Conservation (phyloP, 2,329 filamentous ascomycete genomes). For the Scedosporium boydii region DNA sequence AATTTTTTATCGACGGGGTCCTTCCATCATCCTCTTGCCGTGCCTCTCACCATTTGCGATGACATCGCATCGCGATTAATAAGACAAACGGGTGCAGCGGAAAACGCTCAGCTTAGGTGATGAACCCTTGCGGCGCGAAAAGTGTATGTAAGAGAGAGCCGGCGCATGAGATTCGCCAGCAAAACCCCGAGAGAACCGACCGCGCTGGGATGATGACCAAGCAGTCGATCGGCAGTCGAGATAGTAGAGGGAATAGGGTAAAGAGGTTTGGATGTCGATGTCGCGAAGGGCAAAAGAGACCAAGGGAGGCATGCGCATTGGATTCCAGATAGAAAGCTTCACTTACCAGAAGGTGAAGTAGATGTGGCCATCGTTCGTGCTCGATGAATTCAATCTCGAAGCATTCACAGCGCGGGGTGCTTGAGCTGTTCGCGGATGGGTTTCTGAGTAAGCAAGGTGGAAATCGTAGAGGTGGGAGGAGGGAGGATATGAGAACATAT, state of each 20-base stretch:
- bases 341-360: slow-evolving; percentile 4
- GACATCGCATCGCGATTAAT: slow-evolving; percentile 5
- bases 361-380: slow-evolving; percentile 6
- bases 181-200: background rate
- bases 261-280: background rate
- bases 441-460: slow-evolving; percentile 7
- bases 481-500: slow-evolving; percentile 6
- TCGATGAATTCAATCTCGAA: slow-evolving; percentile 7
- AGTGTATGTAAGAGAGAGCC: background rate
- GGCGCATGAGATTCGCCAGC: slow-evolving; percentile 1
- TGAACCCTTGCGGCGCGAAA: background rate
- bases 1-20: background rate
- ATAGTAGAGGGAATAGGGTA: background rate
- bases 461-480: slow-evolving; percentile 5
- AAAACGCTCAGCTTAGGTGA: background rate
- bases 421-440: slow-evolving; percentile 6
- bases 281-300: background rate
- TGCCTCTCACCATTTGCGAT: background rate
- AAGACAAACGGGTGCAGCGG: slow-evolving; percentile 2
- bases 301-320: background rate
- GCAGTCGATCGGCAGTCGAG: background rate
- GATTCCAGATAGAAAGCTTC: background rate
- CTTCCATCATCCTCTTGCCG: background rate
- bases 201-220: slow-evolving; percentile 3
- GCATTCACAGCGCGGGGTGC: slow-evolving; percentile 4